Evolutionary conservation across 2,329 filamentous ascomycete genomes (phyloP).

Genomic region (Diaporthe capsici): DNA sequence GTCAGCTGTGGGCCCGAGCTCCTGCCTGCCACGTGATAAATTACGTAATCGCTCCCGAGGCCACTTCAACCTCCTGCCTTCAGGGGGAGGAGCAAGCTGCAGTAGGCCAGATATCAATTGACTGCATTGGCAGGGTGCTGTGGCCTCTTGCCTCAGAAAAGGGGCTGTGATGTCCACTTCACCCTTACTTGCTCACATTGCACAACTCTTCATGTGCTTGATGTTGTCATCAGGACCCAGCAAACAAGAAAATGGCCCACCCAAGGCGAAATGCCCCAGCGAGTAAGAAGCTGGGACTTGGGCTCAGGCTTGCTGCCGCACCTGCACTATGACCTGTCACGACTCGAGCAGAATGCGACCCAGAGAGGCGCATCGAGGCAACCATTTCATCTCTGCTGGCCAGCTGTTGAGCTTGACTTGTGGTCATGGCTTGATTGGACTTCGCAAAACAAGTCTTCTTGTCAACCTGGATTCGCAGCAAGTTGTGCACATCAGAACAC

Average conservation of each 20-base stretch:
- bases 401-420: not conserved
- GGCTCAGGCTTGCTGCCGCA: not conserved
- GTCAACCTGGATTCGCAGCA: no score
- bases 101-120: not conserved
- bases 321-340: constrained; percentile 16
- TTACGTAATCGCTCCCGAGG: constrained; percentile 5
- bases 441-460: no score
- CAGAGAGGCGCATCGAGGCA: not conserved
- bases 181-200: not conserved
- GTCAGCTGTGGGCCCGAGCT: constrained; percentile 31
- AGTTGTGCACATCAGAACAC: no score
- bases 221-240: constrained; percentile 9
- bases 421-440: not conserved
- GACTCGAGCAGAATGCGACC: not conserved
- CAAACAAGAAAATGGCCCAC: not conserved
- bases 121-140: not conserved
- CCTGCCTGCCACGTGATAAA: constrained; percentile 10
- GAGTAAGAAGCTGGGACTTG: constrained; percentile 7
- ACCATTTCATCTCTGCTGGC: not conserved
- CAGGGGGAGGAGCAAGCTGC: not conserved
- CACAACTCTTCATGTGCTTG: not conserved
- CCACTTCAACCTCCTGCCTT: constrained; percentile 5
- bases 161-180: constrained; percentile 16
- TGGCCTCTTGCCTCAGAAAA: not conserved
- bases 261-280: not conserved